A percentile compares a stretch with the other conserved stretches of the same genome.
Evolutionary conservation across 352 stramenopile genomes (phyloP).

Genomic region (Elongisporangium senticosum): DNA sequence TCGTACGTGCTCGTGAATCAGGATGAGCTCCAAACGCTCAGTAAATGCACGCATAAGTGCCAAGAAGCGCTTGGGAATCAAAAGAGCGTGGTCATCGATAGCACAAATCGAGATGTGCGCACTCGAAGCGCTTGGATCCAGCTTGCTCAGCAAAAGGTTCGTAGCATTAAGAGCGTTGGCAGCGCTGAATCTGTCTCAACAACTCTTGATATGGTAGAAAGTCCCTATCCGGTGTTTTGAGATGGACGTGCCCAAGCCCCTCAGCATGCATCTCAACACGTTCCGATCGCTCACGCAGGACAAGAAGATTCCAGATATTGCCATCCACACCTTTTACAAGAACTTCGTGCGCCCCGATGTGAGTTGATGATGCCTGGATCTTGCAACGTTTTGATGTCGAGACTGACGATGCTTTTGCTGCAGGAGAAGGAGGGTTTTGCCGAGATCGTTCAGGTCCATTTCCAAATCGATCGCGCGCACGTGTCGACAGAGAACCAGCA

Average conservation of each 20-base stretch:
- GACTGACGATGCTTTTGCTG: not conserved
- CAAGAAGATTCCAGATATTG: conserved; percentile 79
- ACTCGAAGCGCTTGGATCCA: conserved; percentile 66
- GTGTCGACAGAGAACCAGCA: conserved; percentile 27
- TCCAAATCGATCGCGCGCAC: conserved; percentile 34
- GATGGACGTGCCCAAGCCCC: conserved; percentile 70
- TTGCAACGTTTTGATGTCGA: not conserved
- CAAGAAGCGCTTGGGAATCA: conserved; percentile 42
- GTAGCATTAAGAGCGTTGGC: not conserved
- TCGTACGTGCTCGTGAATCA: conserved; percentile 77
- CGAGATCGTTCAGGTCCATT: conserved; percentile 63
- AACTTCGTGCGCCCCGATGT: conserved; percentile 51
- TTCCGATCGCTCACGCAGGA: conserved; percentile 68
- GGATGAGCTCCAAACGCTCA: conserved; percentile 75
- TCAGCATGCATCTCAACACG: conserved; percentile 82
- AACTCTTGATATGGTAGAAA: conserved; percentile 18
- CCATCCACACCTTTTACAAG: conserved; percentile 88
- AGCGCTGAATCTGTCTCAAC: not conserved
- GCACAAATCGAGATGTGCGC: conserved; percentile 70
- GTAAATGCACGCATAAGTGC: conserved; percentile 69
- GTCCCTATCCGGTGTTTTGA: conserved; percentile 66
- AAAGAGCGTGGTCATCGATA: conserved; percentile 83
- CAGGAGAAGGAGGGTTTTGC: conserved; percentile 72
- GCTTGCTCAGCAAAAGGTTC: conserved; percentile 60
- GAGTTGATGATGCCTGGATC: not conserved